Evolutionary conservation across 495 filamentous ascomycete species (phyloP), one percentile per base, ranked within the genome.

Genomic region (Penicillium flavigenum): DNA sequence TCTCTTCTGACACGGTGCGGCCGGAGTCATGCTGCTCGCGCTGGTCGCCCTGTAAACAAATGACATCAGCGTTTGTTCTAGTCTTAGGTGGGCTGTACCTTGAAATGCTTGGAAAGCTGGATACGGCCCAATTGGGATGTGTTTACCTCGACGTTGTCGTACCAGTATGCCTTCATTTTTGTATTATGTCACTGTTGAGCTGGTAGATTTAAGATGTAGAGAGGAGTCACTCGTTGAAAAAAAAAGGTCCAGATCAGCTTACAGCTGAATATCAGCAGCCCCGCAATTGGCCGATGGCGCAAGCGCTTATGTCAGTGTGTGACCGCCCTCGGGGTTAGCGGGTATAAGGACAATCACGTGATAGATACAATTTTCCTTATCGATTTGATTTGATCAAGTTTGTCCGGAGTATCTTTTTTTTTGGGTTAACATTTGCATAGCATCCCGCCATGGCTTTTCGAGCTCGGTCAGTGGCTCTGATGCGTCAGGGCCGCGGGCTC

Each of bases 11-110:
- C 47, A 95, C 80, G 16, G 76, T 66, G 57, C 82, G 83, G 67
- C 88, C 88, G 22, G 92, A 92, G 76, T 96, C 86, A 74, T 98
- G 94, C 60, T 89, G 83, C 48, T 87, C 83, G 61, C 95, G 90
- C 74, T 96, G 95, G 79, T 98, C 95, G 75, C 88, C 90, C 90
- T 96, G 61, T 63, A 14, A n/a, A 56, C 26, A 47, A 29, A 49
- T 39, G 55, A 43, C 45, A 50, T 70, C 58, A 61, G 52, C 22
- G 46, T 59, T 20, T 5, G 56, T 51, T 20, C 24, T 32, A 20
- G n/a, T 24, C 49, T 56, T 39, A 58, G 57, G 55, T 65, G 53
- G 43, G 52, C 39, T 54, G 51, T 20, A 16, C 19, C 20, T 51
- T 36, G 22, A 29, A 36, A 47, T 12, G 20, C 47, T 39, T 51